Evolutionary conservation across 768 basidiomycete species (phyloP).

Genomic region (Tricholoma terreum): DNA sequence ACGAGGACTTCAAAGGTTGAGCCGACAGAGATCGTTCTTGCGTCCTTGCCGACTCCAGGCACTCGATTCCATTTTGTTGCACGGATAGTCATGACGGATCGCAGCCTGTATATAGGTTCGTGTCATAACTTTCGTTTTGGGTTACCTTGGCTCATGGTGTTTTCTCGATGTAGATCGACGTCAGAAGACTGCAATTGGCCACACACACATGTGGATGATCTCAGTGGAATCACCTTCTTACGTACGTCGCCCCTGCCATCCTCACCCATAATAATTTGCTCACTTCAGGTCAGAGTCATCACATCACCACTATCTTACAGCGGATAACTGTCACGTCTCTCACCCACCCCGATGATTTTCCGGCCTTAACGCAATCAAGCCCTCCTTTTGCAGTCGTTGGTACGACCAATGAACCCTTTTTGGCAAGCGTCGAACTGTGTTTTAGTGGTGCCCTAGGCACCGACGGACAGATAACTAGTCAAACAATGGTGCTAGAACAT

Average conservation of each 20-base stretch:
- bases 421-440: slow-evolving; percentile 44
- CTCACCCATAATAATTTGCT: slow-evolving; percentile 1
- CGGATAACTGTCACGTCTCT: slow-evolving; percentile 33
- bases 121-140: background rate
- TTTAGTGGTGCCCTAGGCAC: slow-evolving; percentile 34
- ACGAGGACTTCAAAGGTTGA: background rate
- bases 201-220: slow-evolving; percentile 56
- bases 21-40: background rate
- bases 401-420: slow-evolving; percentile 38
- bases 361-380: slow-evolving; percentile 19
- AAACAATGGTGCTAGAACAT: slow-evolving; percentile 44
- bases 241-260: slow-evolving; percentile 24
- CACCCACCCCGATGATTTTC: slow-evolving; percentile 14
- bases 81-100: slow-evolving; percentile 46
- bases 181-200: slow-evolving; percentile 16
- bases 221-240: slow-evolving; percentile 52
- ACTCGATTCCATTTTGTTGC: slow-evolving; percentile 50
- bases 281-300: slow-evolving; percentile 29
- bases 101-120: slow-evolving; percentile 47
- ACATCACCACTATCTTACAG: slow-evolving; percentile 45
- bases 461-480: slow-evolving; percentile 21
- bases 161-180: slow-evolving; percentile 27
- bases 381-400: slow-evolving; percentile 49
- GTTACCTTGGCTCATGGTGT: background rate
- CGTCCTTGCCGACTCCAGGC: slow-evolving; percentile 1